Evolutionary conservation across 768 basidiomycete species (phyloP).

Genomic region (Mycena sanguinolenta): DNA sequence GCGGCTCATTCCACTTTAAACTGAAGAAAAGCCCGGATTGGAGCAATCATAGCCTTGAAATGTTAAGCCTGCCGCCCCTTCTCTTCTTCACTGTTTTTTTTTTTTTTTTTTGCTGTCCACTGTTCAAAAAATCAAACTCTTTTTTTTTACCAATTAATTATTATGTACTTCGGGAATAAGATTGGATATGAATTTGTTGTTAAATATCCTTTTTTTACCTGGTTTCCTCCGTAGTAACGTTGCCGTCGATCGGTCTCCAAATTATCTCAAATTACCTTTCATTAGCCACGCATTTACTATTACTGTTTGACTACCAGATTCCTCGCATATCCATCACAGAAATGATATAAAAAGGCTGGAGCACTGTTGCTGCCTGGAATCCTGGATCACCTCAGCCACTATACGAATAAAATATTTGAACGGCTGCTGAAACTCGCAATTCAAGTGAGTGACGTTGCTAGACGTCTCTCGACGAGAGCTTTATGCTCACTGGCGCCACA

Average conservation of each 20-base stretch:
- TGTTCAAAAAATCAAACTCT: not conserved
- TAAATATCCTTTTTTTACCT: not conserved
- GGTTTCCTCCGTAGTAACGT: too few relatives aligned
- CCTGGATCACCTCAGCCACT: conserved; percentile 7
- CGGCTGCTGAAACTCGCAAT: not conserved
- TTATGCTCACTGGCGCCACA: conserved; percentile 1
- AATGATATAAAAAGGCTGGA: too few relatives aligned
- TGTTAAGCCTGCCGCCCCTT: not conserved
- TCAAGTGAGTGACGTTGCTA: too few relatives aligned
- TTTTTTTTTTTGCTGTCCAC: not conserved
- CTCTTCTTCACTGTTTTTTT: not conserved
- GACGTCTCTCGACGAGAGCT: not conserved
- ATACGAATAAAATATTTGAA: conserved; percentile 23
- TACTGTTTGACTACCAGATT: too few relatives aligned
- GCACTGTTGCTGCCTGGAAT: too few relatives aligned
- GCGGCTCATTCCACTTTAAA: not conserved
- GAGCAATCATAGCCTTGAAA: not conserved
- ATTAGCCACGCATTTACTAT: too few relatives aligned
- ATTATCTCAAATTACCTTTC: too few relatives aligned
- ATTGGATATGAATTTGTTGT: conserved; percentile 1
- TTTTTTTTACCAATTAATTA: not conserved
- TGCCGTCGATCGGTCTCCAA: too few relatives aligned
- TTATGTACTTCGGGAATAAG: not conserved
- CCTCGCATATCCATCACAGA: too few relatives aligned
- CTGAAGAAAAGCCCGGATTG: not conserved